Base-by-base conservation (phyloP, 495 filamentous ascomycete genomes). In the Chaetomium fimeti region DNA sequence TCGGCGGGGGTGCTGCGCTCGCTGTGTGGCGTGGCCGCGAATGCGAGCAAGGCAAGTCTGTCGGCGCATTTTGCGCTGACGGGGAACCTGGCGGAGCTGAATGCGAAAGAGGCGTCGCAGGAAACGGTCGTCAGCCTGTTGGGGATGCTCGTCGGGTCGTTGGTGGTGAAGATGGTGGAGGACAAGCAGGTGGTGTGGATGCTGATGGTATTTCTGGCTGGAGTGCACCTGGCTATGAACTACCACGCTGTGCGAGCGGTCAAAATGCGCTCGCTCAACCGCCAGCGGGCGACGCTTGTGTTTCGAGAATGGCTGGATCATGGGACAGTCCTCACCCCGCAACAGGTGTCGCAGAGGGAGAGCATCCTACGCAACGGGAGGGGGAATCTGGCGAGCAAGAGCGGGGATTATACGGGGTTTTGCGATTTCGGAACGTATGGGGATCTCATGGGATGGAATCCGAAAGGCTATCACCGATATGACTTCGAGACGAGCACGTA, bases 61-160 rank as follows among this genome's bases (percentile, higher is more conserved):
- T 93, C 89, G 70, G 91, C 91, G 24, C 94, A 98, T 78, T 98
- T 98, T 76, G 91, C 93, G 7, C 83, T 78, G 65, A 85, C 85
- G 75, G 91, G 91, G n/a, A 97, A 97, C 76, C 75, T 98, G 48
- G 93, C 90, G 13, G 93, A 98, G 74, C 80, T 98, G 49, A 97
- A 97, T 77, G 93, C 93, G 56, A 85, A 98, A 86, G 93, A 98
- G 71, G 93, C 92, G 25, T 93, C 90, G 64, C 93, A 98, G 79
- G 93, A 98, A 77, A 98, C 93, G 0, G 83, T 97, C 43, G 92
- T 98, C 59, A 93, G 91, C 3, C 82, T 98, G 45, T 42, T 96
- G 45, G 93, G 93, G 0, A 94, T 97, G 91, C 81, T 97, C 62
- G 88, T 82, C 24, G 93, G 93, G 0, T 93, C 87, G 59, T 63